phyloP scores from a whole-genome alignment of 192 early-diverging fungal species.

The Coemansia sp. region DNA sequence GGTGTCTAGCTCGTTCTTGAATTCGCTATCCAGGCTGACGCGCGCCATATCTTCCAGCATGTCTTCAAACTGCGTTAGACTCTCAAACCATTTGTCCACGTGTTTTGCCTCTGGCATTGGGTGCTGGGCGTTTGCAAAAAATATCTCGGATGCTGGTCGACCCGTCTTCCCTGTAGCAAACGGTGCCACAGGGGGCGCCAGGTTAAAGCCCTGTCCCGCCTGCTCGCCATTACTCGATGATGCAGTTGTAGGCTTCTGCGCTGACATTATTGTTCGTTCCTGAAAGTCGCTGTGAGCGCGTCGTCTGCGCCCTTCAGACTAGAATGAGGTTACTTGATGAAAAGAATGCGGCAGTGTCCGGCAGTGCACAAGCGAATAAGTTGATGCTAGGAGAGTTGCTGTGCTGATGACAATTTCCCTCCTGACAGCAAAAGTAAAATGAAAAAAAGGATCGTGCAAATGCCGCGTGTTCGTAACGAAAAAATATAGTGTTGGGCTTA shows the following conservation, averaged over 20 bases:
- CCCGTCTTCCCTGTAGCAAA: slow-evolving; percentile 26
- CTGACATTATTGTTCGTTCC: slow-evolving; percentile 37
- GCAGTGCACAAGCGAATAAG: not conserved
- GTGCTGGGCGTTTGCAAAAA: slow-evolving; percentile 51
- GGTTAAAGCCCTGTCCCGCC: slow-evolving; percentile 25
- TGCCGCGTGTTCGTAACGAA: slow-evolving; percentile 1
- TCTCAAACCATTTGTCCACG: slow-evolving; percentile 87
- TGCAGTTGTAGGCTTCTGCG: slow-evolving; percentile 20
- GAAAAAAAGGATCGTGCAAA: slow-evolving; percentile 3
- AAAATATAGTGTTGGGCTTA: slow-evolving; percentile 1
- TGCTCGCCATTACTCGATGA: slow-evolving; percentile 12
- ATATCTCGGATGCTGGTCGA: slow-evolving; percentile 46
- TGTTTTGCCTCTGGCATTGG: slow-evolving; percentile 42
- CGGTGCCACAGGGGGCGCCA: slow-evolving; percentile 27
- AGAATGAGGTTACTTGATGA: not conserved
- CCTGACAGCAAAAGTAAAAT: not conserved
- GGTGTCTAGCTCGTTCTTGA: slow-evolving; percentile 86
- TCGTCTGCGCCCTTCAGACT: not conserved
- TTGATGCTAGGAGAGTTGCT: not conserved
- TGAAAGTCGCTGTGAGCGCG: not conserved
- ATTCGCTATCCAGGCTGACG: slow-evolving; percentile 75
- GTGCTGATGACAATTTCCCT: not conserved
- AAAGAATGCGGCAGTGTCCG: not conserved
- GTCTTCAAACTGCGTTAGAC: slow-evolving; percentile 85
- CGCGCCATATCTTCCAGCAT: slow-evolving; percentile 89